Evolutionary conservation across 192 early-diverging fungal species (phyloP).

Genomic region (Rhizophagus prolifer): DNA sequence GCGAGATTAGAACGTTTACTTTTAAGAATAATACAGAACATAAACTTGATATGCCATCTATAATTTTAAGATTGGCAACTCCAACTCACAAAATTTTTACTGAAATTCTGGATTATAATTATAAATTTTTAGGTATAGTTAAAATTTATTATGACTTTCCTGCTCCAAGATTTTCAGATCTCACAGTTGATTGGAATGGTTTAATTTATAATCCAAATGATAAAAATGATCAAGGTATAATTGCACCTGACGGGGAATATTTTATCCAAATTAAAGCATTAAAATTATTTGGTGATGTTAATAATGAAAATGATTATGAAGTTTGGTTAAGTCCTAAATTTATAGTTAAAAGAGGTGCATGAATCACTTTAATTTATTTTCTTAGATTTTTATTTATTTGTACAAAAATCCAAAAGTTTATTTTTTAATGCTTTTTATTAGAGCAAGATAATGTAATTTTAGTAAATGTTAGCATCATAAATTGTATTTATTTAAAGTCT

Average conservation of each 20-base stretch:
- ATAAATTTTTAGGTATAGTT: not conserved
- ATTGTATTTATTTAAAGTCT: no score
- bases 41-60: not conserved
- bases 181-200: not conserved
- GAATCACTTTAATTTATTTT: not conserved
- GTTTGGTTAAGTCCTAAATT: conserved; percentile 35
- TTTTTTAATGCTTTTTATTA: no score
- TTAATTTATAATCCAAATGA: not conserved
- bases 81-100: not conserved
- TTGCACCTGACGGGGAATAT: conserved; percentile 26
- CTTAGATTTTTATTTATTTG: no score
- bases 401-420: no score
- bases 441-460: no score
- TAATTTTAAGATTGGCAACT: not conserved
- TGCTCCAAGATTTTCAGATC: not conserved
- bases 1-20: not conserved
- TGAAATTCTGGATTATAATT: not conserved
- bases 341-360: not conserved
- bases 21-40: not conserved
- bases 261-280: conserved; percentile 33
- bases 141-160: not conserved
- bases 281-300: conserved; percentile 28
- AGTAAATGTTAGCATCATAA: no score
- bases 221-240: not conserved
- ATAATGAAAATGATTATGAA: conserved; percentile 32